Evolutionary conservation across 148 eudicot genomes (phyloP), one percentile per base, ranked within the genome.

Genomic region (Suaeda aralocaspica): DNA sequence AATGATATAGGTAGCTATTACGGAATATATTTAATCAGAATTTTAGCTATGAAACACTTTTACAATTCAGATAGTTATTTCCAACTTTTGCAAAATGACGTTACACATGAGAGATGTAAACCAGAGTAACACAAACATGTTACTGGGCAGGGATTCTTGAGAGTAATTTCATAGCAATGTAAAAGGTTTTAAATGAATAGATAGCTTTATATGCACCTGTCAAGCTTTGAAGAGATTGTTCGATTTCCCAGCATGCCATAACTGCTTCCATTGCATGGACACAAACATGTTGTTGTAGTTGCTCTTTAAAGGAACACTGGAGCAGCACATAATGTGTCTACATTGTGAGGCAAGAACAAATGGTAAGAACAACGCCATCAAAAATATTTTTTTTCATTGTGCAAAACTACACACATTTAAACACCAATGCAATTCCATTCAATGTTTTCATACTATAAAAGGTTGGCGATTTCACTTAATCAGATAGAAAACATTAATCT

Each of bases 231-330:
- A 92, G 86, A 66, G 97, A 92, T 75, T 89, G 97, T 64, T 92
- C 97, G 58, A 92, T 84, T 82, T 92, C 97, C 97, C 97, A 92
- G 79, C 97, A 92, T 53, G 97, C 97, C 97, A 92, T 92, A 60
- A 92, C 97, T 41, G 97, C 96, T 79, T 92, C 97, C 97, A 92
- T 92, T 74, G 97, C 97, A 76, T 92, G 97, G 52, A 92, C 96
- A 50, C 97, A 96, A 46, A 92, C 97, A 72, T 92, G 96, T 65
- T 92, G 97, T 67, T 92, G 96, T 53, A 92, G 81, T 79, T 89
- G 96, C 67, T 92, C 97, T 81, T 92, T 92, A 61, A 92, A 92
- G 30, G 96, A 89, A 78, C 89, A 92, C 15, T 89, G 92, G 79
- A 92, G 74, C 72, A 92, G 81, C 42, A 89, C 92, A 74, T 92